Conservation (phyloP, 164 flowering plant species). For the Macadamia integrifolia region DNA sequence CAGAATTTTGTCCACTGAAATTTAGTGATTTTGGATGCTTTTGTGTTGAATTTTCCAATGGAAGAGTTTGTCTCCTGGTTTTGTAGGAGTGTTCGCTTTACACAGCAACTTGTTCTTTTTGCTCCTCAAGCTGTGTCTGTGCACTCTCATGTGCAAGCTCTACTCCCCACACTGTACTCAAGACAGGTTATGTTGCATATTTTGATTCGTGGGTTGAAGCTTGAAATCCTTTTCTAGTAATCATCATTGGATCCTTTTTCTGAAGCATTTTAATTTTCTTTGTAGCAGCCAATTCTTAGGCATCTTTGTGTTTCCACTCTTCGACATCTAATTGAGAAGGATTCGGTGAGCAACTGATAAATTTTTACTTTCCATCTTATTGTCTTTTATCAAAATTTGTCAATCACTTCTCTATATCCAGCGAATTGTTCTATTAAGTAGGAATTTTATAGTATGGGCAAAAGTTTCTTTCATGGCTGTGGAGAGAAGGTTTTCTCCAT, state of each 20-base stretch:
- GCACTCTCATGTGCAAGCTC: slow-evolving; percentile 73
- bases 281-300: slow-evolving; percentile 76
- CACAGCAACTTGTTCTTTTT: slow-evolving; percentile 95
- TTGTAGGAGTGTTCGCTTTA: slow-evolving; percentile 82
- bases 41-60: neutral
- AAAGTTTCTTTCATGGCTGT: too few species aligned
- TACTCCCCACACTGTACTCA: slow-evolving; percentile 79
- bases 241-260: neutral
- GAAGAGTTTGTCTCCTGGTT: neutral
- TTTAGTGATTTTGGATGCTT: neutral
- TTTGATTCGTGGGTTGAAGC: neutral
- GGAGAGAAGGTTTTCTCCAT: too few species aligned
- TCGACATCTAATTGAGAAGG: slow-evolving; percentile 91
- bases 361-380: neutral
- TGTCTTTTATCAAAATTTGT: too few species aligned
- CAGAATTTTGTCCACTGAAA: neutral
- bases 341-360: slow-evolving; percentile 55
- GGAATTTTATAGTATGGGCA: too few species aligned
- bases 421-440: too few species aligned
- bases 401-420: too few species aligned
- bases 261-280: slow-evolving; percentile 9
- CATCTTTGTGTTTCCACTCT: slow-evolving; percentile 87
- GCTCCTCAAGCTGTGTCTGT: slow-evolving; percentile 97
- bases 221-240: neutral
- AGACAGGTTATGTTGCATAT: slow-evolving; percentile 59